These are phyloP conservation scores for Amanita subjunquillea DNA, from an alignment of 768 basidiomycete genomes.

Conservation along the genomic window DNA sequence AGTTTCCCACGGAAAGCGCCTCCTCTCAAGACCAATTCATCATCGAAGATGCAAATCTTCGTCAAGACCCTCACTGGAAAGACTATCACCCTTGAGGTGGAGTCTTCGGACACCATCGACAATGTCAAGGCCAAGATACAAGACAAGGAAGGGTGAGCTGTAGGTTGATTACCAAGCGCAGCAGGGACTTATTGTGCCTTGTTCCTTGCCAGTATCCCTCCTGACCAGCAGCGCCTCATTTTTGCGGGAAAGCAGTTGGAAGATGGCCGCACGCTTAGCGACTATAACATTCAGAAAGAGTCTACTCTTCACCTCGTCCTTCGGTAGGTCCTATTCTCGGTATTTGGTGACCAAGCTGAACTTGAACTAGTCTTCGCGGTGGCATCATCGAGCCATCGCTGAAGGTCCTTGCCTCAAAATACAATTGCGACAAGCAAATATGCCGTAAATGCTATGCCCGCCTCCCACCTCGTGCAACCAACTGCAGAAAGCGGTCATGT, in stretches of 20 bases:
- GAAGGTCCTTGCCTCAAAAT: slow-evolving; percentile 93
- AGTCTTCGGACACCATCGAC: slow-evolving; percentile 94
- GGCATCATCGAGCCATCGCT: slow-evolving; percentile 99
- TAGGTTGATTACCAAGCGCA: background rate
- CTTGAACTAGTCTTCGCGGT: slow-evolving; percentile 69
- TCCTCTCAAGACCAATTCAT: background rate
- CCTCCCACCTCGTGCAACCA: slow-evolving; percentile 97
- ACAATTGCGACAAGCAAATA: slow-evolving; percentile 99
- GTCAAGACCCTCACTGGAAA: slow-evolving; percentile 85
- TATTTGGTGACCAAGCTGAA: background rate
- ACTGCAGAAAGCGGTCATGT: slow-evolving; percentile 94
- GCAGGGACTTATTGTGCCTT: background rate
- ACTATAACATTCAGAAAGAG: slow-evolving; percentile 99
- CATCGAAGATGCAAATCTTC: slow-evolving; percentile 40
- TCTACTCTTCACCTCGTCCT: slow-evolving; percentile 96
- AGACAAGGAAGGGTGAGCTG: slow-evolving; percentile 43
- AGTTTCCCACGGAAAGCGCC: slow-evolving; percentile 10
- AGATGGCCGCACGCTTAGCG: slow-evolving; percentile 91
- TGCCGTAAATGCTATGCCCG: slow-evolving; percentile 99
- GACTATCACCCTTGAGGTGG: slow-evolving; percentile 98
- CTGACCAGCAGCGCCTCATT: slow-evolving; percentile 91
- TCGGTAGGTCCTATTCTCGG: slow-evolving; percentile 38
- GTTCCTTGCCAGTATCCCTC: slow-evolving; percentile 55
- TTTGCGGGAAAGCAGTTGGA: slow-evolving; percentile 99
- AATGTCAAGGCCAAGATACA: slow-evolving; percentile 78